Evolutionary conservation across 257 asterid species (phyloP), one percentile per base, ranked within the genome.

Genomic region (Hygrophila difformis): DNA sequence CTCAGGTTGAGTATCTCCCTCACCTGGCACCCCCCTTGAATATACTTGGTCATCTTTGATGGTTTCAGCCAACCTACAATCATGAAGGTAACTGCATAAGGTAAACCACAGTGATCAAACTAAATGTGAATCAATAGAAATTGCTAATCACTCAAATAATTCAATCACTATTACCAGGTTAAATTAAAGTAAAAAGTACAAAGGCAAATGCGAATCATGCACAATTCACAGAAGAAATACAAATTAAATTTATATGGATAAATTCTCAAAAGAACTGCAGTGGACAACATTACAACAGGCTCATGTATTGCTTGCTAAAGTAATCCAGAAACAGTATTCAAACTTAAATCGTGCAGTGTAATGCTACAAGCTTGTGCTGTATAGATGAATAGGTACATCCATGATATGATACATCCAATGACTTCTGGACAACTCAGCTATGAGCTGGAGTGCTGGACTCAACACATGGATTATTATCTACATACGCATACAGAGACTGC

Each of bases 31-130:
- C 15, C 39, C 63, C 51, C 18, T 53, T 12, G 61, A 31, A 39
- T 43, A 58, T 55, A 46, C 40, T 51, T 17, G 35, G 44, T 51
- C 51, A 44, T 59, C 65, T 43, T 37, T 39, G 28, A 49, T 51
- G 47, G 78, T 51, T 31, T 59, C 73, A 17, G 72, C 55, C 68
- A 72, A 62, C 59, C 96, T 85, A 55, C 70, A 73, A 62, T 39
- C 57, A 53, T 21, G n/a, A 26, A 26, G 16, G 38, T 15, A 43
- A 49, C 41, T 33, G 49, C 39, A 21, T 21, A 44, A 51, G 55
- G 21, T 42, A 10, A 12, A 28, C 18, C 3, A 11, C 26, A 28
- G 52, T 17, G 13, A 26, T 1, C 13, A 28, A 46, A 38, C 41
- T 20, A 44, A 11, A 38, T 21, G 13, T 24, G n/a, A n/a, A n/a